Conservation (phyloP, 306 rosid species). For the Hippophae tibetana region DNA sequence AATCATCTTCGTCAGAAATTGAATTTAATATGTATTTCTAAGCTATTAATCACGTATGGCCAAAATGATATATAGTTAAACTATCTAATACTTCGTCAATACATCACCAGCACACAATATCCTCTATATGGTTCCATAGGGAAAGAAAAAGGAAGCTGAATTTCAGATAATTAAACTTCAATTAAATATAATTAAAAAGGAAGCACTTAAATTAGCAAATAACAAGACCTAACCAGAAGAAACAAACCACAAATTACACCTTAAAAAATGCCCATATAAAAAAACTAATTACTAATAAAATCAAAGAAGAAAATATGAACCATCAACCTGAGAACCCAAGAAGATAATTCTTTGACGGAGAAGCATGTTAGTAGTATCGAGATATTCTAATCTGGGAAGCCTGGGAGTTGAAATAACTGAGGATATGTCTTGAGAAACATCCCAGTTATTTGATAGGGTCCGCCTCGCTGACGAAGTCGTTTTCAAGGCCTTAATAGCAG, state of each 20-base stretch:
- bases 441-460: constrained; percentile 68
- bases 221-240: no score
- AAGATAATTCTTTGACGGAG: constrained; percentile 90
- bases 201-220: no score
- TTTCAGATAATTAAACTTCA: no score
- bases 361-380: constrained; percentile 81
- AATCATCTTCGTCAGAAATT: no score
- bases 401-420: constrained; percentile 40
- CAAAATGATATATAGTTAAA: no score
- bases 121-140: no score
- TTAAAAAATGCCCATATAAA: neutral
- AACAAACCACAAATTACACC: neutral
- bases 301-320: neutral
- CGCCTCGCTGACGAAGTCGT: constrained; percentile 20
- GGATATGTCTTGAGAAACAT: constrained; percentile 21
- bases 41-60: no score
- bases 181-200: no score
- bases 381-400: constrained; percentile 71
- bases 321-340: constrained; percentile 75
- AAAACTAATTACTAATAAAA: neutral
- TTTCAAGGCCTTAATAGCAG: constrained; percentile 27
- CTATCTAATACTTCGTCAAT: no score
- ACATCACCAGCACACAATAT: no score
- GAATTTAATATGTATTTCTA: no score
- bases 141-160: no score